Base-by-base conservation (phyloP, 202 grass and related monocot species). In the Bolboschoenoplectus hybrid region DNA sequence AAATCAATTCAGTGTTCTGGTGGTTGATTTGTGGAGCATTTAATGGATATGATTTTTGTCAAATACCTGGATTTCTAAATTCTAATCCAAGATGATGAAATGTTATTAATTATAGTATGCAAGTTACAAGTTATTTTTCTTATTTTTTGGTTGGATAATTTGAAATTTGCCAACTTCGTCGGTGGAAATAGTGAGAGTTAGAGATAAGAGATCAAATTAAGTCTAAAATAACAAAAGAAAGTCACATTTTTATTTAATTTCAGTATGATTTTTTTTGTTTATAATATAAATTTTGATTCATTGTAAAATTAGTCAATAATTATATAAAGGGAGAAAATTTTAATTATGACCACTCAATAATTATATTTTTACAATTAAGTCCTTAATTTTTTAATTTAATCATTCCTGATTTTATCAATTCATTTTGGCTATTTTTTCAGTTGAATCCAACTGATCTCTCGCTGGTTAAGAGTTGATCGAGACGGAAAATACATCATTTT, bases 1-100 rank as follows among this genome's bases (percentile, higher is more conserved):
- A 56, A 77, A 77, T 77, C 49, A 77, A 50, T 75, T 52, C 5
- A 52, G 45, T 75, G 71, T 34, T 47, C 10, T 52, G 35, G 71
- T 52, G 20, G 71, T 74, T 74, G 46, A 51, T 74, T 35, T 9
- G 1, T 35, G 20, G 17, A 51, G 46, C 71, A 51, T 51, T 74
- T 7, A 26, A 52, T 9, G 69, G 43, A 73, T 1, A 53, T 51
- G 26, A 75, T 13, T 35, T 53, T 35, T 53, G 72, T 75, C 72
- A 53, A 75, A 50, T 74, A 51, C n/a, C 19, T 74, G 45, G 9
- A 51, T 74, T 74, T 34, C 6, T 71, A 72, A 17, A 72, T 7
- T 44, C 6, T 71, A 72, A 46, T 61, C 17, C 8, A 43, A 72
- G 43, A 72, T 47, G 41, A 19, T 47, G 41, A 45, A 13, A 17